Base-by-base conservation (phyloP, 805 yeast genomes). In the Hanseniaspora pseudoguilliermondii region DNA sequence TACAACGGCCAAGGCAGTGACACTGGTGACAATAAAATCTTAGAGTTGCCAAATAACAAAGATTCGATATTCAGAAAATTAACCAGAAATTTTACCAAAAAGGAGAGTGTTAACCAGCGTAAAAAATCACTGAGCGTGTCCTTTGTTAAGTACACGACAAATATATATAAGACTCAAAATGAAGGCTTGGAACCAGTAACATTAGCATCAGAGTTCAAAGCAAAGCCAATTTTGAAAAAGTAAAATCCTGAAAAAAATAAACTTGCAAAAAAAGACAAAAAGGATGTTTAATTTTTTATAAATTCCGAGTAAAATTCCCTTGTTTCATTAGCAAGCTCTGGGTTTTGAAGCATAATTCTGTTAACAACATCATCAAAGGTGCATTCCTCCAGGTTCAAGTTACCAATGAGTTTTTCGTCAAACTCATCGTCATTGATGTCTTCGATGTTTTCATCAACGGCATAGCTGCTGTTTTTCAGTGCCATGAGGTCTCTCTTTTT, bases 311-410 rank as follows among this genome's bases (percentile, higher is more conserved):
- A 58, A 1, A 60, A 54, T 16, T 50, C 57, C 27, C 57, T 55
- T 25, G 67, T 56, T 13, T 60, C 52, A 16, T 59, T 48, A 0
- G 71, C 67, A 13, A 62, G 49, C 5, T 59, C 57, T 1, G 67
- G 63, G 55, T 66, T 65, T 15, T 59, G 54, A 44, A 64, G 62
- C 6, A 61, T 57, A 15, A 69, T 60, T 46, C 64, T 62, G 7
- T 59, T 59, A 15, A 69, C 60, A 25, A 69, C 63, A 42, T 68
- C 70, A 25, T 63, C 60, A 57, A 68, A 68, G 25, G 60, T 54
- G 2, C 70, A 69, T 13, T 62, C 57, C 29, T 63, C 62, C 3
- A 62, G 56, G 53, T 68, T 67, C n/a, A 68, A 63, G 16, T 49
- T 46, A 5, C 58, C 60, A 4, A 58, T 44, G 5, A 57, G 47